Evolutionary conservation across 2,329 filamentous ascomycete species (phyloP).

Genomic region (Ophiostoma sp.): DNA sequence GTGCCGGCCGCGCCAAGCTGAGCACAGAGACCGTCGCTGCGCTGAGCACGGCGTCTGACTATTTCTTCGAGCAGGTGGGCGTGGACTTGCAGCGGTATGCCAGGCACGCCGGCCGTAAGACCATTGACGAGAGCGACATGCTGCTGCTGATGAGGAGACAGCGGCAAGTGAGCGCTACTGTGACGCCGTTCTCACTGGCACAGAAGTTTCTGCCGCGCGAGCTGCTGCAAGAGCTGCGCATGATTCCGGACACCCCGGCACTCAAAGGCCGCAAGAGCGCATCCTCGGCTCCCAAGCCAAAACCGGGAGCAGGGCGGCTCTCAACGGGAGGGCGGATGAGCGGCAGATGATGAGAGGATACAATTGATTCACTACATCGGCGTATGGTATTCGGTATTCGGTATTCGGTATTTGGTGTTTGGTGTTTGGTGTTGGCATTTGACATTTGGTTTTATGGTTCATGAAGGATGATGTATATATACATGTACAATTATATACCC

Average conservation of each 20-base stretch:
- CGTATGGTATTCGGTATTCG: background rate
- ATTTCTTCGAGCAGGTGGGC: slow-evolving; percentile 85
- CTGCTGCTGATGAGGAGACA: slow-evolving; percentile 77
- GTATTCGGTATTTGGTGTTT: background rate
- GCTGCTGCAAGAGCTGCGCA: slow-evolving; percentile 73
- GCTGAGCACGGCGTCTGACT: slow-evolving; percentile 76
- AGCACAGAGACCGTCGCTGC: slow-evolving; percentile 67
- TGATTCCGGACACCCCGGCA: slow-evolving; percentile 53
- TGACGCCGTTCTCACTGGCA: slow-evolving; percentile 80
- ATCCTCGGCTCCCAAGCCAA: background rate
- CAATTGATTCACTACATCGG: background rate
- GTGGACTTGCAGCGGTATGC: slow-evolving; percentile 77
- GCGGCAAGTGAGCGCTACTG: slow-evolving; percentile 64
- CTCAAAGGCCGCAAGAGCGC: slow-evolving; percentile 41
- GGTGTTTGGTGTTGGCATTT: background rate
- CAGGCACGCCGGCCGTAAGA: slow-evolving; percentile 74
- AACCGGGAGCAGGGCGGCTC: slow-evolving; percentile 37
- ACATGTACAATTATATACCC: slow-evolving; percentile 3
- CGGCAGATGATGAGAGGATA: background rate
- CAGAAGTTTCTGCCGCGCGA: slow-evolving; percentile 77
- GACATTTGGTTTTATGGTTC: background rate
- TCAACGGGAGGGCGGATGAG: background rate
- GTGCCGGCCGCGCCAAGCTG: slow-evolving; percentile 62
- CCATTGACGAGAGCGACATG: slow-evolving; percentile 80
- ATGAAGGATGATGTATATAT: slow-evolving; percentile 27